Evolutionary conservation across 257 asterid genomes (phyloP), one percentile per base, ranked within the genome.

Genomic region (Solanum sparsipilum): DNA sequence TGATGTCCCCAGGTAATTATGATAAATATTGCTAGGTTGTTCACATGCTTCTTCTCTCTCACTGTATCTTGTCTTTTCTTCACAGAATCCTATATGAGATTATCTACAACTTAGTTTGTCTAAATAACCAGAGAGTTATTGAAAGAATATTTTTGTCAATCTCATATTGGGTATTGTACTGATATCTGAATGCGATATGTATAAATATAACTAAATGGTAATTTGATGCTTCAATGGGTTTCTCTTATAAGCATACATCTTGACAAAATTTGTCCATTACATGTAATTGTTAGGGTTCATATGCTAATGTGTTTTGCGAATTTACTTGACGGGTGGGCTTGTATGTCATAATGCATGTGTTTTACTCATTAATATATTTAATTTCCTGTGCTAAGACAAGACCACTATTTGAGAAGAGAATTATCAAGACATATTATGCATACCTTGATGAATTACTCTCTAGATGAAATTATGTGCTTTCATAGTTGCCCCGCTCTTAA

Each of bases 1-100:
- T 16, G 95, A 91, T 88, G 94, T 97, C 25, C 99, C 99, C 90
- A 94, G 97, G 98, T 94, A 91, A 83, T 38, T 85, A 13, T 58
- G 39, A 71, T 38, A 27, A 52, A 60, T 85, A 23, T 81, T 85
- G 83, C 35, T 74, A 29, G 84, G 56, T 86, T 89, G 72, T 58
- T 70, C 79, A 27, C 82, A 1, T 82, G 41, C 70, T 46, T 46
- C 38, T 25, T 48, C 70, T 82, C 67, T 48, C 85, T 46, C 41
- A 9, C 39, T 82, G 70, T 48, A 29, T 82, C 0, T 48, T 82
- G 41, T 1, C 29, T 48, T 81, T 16, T 81, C 44, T 82, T 82
- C 70, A 10, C 31, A 82, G 7, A 29, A 82, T 82, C 18, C 70
- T 46, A 48, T 18, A 29, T 48, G 70, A 16, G 44, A 82, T 29